Conservation (phyloP, 1,139 yeast species). For the Martiniozyma asiatica region DNA sequence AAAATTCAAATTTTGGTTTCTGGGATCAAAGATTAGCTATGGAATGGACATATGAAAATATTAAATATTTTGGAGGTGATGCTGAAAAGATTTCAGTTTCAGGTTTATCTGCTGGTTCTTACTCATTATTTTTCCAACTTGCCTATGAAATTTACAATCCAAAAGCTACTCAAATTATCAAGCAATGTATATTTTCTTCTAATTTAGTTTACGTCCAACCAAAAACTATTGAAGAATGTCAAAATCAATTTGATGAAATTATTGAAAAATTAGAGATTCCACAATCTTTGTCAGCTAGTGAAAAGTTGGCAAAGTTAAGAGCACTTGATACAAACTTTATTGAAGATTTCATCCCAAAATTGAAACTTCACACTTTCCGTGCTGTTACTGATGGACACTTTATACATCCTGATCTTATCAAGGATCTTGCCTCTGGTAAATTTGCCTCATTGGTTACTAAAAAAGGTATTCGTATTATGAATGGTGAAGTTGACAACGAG, state of each 20-base stretch:
- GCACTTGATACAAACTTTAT: slow-evolving; percentile 12
- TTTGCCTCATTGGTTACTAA: slow-evolving; percentile 20
- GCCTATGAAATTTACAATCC: slow-evolving; percentile 28
- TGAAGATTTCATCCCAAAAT: slow-evolving; percentile 21
- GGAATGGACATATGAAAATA: slow-evolving; percentile 27
- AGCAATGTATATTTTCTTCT: slow-evolving; percentile 25
- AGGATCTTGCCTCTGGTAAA: slow-evolving; percentile 25
- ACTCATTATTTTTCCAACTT: slow-evolving; percentile 26
- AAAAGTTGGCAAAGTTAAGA: slow-evolving; percentile 11
- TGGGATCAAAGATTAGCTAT: slow-evolving; percentile 31
- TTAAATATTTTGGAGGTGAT: slow-evolving; percentile 24
- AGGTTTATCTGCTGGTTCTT: slow-evolving; percentile 25
- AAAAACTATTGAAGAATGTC: slow-evolving; percentile 24
- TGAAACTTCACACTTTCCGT: slow-evolving; percentile 27
- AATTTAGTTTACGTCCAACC: slow-evolving; percentile 27
- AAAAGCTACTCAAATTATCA: slow-evolving; percentile 25
- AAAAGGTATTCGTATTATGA: slow-evolving; percentile 20
- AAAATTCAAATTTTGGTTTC: slow-evolving; percentile 27
- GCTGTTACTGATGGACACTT: slow-evolving; percentile 29
- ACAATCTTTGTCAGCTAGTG: slow-evolving; percentile 7
- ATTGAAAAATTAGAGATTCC: slow-evolving; percentile 13
- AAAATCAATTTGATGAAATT: slow-evolving; percentile 27
- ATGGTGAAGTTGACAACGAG: slow-evolving; percentile 31
- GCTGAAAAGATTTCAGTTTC: slow-evolving; percentile 22
- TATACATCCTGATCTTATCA: slow-evolving; percentile 20